Evolutionary conservation across 306 rosid species (phyloP).

Genomic region (Cucurbita maxima): DNA sequence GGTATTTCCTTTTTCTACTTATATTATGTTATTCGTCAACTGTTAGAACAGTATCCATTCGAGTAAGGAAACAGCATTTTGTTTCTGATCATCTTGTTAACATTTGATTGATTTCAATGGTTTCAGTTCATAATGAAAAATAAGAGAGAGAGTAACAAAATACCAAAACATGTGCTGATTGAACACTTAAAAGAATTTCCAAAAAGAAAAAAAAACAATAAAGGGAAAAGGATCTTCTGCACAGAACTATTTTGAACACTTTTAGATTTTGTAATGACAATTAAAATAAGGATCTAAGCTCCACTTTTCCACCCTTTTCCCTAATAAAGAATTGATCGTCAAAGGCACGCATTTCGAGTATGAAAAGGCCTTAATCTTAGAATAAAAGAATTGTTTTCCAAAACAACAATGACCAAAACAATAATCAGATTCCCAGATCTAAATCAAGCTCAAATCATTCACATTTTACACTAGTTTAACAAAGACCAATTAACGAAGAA

Average conservation of each 20-base stretch:
- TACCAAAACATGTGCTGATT: not conserved
- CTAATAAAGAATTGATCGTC: not conserved
- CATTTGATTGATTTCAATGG: not conserved
- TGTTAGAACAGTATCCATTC: not conserved
- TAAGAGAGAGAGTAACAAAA: not conserved
- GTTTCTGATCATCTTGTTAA: not conserved
- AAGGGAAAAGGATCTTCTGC: not conserved
- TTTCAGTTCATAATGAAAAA: not conserved
- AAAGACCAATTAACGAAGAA: not conserved
- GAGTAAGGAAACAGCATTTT: not conserved
- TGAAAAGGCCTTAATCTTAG: not conserved
- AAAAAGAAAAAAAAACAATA: not conserved
- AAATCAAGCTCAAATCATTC: not conserved
- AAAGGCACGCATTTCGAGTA: not conserved
- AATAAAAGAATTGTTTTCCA: not conserved
- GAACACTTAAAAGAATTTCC: not conserved
- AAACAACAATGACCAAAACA: not conserved
- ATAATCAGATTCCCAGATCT: not conserved
- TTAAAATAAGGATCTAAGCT: not conserved
- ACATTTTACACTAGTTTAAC: not conserved
- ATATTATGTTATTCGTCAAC: not conserved
- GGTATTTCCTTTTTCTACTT: not conserved
- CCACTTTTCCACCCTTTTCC: not conserved
- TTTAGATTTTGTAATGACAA: not conserved
- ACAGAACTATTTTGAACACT: not conserved